phyloP scores from a whole-genome alignment of 495 filamentous ascomycete genomes.

The Hypoxylon fuscum region DNA sequence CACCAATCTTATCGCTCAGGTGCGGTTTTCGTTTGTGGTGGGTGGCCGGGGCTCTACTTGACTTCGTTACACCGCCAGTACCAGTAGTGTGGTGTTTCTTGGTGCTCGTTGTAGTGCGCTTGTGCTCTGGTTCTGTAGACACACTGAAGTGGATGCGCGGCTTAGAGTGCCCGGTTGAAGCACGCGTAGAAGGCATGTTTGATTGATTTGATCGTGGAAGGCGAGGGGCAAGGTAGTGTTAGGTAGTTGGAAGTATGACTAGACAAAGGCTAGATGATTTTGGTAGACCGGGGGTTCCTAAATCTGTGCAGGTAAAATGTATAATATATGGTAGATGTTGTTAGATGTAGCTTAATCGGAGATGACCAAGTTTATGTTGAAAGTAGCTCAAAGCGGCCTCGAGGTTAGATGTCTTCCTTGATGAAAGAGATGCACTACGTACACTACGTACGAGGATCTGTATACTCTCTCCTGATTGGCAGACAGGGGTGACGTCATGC shows the following conservation, averaged over 20 bases:
- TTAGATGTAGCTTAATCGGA: background rate
- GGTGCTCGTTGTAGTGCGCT: conserved; percentile 7
- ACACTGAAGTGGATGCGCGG: conserved; percentile 37
- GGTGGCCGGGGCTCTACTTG: conserved; percentile 41
- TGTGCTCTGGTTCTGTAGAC: conserved; percentile 43
- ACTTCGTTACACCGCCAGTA: conserved; percentile 19
- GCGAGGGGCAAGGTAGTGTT: too few species aligned
- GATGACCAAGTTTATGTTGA: background rate
- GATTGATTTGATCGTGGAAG: background rate
- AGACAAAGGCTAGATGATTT: background rate
- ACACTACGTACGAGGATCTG: conserved; percentile 1
- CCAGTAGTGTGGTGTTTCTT: conserved; percentile 17
- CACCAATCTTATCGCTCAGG: conserved; percentile 46
- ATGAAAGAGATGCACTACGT: conserved; percentile 17
- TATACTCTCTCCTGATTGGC: conserved; percentile 33
- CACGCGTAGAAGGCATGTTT: conserved; percentile 46
- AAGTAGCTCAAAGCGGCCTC: background rate
- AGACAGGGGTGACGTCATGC: conserved; percentile 34
- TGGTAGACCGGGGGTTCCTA: too few species aligned
- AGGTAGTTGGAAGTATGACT: background rate
- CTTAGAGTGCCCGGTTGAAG: conserved; percentile 42
- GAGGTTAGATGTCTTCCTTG: background rate
- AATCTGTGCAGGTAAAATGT: too few species aligned
- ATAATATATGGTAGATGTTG: background rate
- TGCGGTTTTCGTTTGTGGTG: conserved; percentile 49